These are phyloP conservation scores for Melaleuca quinquenervia DNA, from an alignment of 345 rosid species.

Conservation along the genomic window DNA sequence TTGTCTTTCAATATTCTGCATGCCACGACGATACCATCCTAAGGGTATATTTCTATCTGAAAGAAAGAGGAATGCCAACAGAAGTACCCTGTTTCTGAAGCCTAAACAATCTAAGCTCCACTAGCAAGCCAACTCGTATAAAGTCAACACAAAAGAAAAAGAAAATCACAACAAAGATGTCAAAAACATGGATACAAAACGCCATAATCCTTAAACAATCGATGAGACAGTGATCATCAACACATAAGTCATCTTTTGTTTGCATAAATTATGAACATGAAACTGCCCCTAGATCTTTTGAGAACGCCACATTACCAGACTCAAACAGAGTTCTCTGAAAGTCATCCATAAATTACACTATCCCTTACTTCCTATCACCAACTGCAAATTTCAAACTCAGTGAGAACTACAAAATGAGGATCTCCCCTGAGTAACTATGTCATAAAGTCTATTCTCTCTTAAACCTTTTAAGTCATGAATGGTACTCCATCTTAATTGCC, in stretches of 20 bases:
- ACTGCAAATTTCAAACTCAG: neutral
- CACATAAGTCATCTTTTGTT: neutral
- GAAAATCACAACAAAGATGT: neutral
- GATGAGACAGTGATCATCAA: neutral
- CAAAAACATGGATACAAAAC: neutral
- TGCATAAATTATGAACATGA: neutral
- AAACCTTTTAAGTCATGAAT: neutral
- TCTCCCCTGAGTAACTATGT: neutral
- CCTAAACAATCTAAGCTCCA: neutral
- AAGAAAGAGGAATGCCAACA: neutral
- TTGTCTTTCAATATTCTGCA: neutral
- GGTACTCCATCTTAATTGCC: neutral
- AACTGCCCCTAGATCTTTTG: neutral
- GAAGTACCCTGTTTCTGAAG: neutral
- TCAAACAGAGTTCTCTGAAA: neutral
- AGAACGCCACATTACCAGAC: neutral
- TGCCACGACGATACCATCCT: neutral
- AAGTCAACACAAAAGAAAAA: neutral
- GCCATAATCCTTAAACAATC: neutral
- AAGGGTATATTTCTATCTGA: neutral
- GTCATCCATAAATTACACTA: neutral
- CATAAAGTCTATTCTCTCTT: neutral
- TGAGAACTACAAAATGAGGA: neutral
- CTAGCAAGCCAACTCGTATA: neutral
- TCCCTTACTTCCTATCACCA: neutral